A percentile compares a stretch with the other conserved stretches of the same genome.
phyloP scores from a whole-genome alignment of 1,139 yeast species.

The Hyphopichia wangnamkhiaoensis region DNA sequence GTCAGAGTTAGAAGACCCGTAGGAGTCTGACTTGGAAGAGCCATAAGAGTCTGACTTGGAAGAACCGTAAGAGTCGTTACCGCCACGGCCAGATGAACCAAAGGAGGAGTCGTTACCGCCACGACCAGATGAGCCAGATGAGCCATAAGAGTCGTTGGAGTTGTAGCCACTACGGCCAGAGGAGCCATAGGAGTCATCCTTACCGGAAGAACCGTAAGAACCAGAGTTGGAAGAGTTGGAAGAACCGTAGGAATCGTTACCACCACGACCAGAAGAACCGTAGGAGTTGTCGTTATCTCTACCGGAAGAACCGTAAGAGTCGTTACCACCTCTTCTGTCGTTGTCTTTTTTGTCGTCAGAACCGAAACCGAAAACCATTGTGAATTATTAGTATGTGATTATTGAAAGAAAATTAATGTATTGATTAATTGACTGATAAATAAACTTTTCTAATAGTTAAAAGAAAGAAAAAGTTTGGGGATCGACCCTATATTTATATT shows the following conservation, averaged over 20 bases:
- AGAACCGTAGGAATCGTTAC: constrained; percentile 13
- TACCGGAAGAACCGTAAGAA: constrained; percentile 15
- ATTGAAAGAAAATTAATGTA: neutral
- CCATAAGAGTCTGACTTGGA: no score
- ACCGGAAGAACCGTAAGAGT: constrained; percentile 9
- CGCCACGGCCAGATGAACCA: constrained; percentile 19
- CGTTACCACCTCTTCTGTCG: constrained; percentile 11
- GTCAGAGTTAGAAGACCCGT: constrained; percentile 16
- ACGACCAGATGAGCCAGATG: constrained; percentile 17
- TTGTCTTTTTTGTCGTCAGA: constrained; percentile 17
- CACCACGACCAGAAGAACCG: constrained; percentile 8
- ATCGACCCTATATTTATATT: neutral
- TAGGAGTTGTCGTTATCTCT: constrained; percentile 7
- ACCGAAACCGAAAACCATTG: constrained; percentile 34
- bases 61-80: constrained; percentile 16
- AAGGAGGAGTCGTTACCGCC: constrained; percentile 18
- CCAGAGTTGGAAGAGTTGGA: constrained; percentile 11
- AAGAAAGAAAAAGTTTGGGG: neutral
- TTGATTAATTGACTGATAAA: constrained; percentile 1
- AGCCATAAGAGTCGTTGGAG: constrained; percentile 10
- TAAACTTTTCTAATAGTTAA: neutral
- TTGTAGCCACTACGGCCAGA: constrained; percentile 16
- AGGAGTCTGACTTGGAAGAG: constrained; percentile 13
- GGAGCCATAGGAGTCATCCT: no score
- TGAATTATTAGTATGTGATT: neutral